Percentiles rank a stretch among this genome's conserved stretches.
Conservation (phyloP, 257 asterid species). For the Oldenlandia corymbosa region DNA sequence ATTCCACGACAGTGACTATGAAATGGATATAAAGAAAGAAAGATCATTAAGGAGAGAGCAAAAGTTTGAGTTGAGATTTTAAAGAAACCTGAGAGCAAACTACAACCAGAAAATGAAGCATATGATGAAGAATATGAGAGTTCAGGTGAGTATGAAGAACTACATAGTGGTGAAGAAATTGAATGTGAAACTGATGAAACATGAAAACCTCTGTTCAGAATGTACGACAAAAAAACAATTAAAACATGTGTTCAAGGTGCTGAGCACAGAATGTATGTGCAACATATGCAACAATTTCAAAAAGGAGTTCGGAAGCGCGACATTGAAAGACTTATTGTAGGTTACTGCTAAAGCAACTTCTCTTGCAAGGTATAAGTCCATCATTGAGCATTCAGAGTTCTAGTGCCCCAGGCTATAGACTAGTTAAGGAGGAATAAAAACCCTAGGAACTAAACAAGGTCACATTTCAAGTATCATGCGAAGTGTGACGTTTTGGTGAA, state of each 20-base stretch:
- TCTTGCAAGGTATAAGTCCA: accelerated
- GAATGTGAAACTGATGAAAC: no score
- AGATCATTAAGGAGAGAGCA: no score
- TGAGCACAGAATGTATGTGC: neutral
- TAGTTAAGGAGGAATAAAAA: neutral
- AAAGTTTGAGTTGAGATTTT: no score
- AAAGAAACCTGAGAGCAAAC: no score
- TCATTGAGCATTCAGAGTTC: neutral
- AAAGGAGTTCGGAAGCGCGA: neutral
- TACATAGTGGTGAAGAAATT: no score
- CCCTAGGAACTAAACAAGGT: neutral
- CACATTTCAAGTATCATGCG: neutral
- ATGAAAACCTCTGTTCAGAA: no score
- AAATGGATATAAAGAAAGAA: no score
- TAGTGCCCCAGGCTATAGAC: neutral
- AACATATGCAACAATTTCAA: neutral
- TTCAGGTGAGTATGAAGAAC: no score
- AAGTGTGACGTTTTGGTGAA: neutral
- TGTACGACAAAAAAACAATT: no score
- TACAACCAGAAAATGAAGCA: no score
- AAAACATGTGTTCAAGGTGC: neutral
- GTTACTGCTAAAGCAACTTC: neutral
- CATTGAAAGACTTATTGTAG: neutral
- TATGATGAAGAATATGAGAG: no score
- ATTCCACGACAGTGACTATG: no score